Base-by-base conservation (phyloP, 2,329 filamentous ascomycete species). In the Apiospora saccharicola region DNA sequence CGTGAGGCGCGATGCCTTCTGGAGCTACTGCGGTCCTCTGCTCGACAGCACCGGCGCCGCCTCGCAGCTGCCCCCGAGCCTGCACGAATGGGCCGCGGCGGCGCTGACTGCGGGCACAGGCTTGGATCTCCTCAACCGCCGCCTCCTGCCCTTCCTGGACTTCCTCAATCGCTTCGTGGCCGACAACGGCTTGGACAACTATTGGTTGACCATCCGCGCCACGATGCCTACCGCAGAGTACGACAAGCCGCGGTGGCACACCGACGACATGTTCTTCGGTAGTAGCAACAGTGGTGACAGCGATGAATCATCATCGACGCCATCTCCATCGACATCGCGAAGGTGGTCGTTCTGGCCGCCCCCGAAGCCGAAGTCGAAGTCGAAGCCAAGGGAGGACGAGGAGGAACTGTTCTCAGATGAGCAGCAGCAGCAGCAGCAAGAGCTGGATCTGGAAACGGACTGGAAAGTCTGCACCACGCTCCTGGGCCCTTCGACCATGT, bases 391-490 rank as follows among this genome's bases (percentile, higher is more conserved):
- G 22, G 30, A 46, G 22, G 24, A n/a, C 10, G 22, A 68, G 22
- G 64, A 68, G 37, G 64, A 26, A 22, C 14, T 24, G 0, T 14
- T 13, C 12, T 13, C 16, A 0, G 16, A 26, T 4, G 16, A 10
- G 37, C 10, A 26, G 34, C 19, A 73, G 71, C 34, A 51, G 74
- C 41, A 41, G 30, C 19, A 37, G 67, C 34, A 61, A 14, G 44
- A 68, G 37, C 51, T 76, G 16, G 71, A 78, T 61, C 72, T 77
- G 24, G 77, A 79, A 64, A 84, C 84, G n/a, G 80, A 84, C 74
- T 88, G 85, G 85, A 88, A 88, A 78, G 79, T 88, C 0, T 84
- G 83, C 74, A 82, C 85, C 2, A 84, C 85, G 0, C 80, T 87
- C 13, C 80, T 86, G 1, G 86, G 86, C 3, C 84, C 86, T 0